Percentiles rank a stretch among this genome's conserved stretches.
These are phyloP conservation scores for Cocos nucifera DNA, from an alignment of 176 grass and related monocot species.

Conservation along the genomic window DNA sequence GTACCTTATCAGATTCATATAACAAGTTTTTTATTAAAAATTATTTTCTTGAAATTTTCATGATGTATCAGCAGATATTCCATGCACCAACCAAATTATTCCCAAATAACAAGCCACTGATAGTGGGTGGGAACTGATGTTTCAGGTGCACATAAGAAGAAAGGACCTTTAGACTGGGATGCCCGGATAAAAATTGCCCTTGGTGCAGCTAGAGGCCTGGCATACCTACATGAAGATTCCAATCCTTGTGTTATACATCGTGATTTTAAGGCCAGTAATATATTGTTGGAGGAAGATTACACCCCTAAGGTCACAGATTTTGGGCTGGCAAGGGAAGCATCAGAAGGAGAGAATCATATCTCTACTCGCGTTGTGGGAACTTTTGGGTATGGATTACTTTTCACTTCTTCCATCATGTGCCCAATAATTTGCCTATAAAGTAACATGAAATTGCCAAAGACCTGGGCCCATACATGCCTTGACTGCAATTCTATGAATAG, in stretches of 20 bases:
- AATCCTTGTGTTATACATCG: conserved; percentile 98
- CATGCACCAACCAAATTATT: too few relatives aligned
- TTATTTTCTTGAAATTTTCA: too few relatives aligned
- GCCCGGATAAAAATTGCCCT: conserved; percentile 84
- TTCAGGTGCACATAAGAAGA: conserved; percentile 70
- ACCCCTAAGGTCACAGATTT: conserved; percentile 96
- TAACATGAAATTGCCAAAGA: too few relatives aligned
- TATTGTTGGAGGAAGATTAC: conserved; percentile 93
- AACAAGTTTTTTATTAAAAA: too few relatives aligned
- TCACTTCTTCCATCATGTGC: too few relatives aligned
- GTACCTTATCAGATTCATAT: too few relatives aligned
- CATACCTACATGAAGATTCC: conserved; percentile 90
- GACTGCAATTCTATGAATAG: too few relatives aligned
- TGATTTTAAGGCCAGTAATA: conserved; percentile 91
- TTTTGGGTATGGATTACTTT: conserved; percentile 63
- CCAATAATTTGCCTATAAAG: too few relatives aligned
- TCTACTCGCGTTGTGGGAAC: conserved; percentile 93
- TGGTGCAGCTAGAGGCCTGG: conserved; percentile 90
- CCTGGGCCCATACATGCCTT: too few relatives aligned
- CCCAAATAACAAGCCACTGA: too few relatives aligned
- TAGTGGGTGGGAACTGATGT: not conserved
- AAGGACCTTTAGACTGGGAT: conserved; percentile 75
- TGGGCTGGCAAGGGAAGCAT: conserved; percentile 90
- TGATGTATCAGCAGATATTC: too few relatives aligned
- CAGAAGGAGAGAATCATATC: conserved; percentile 62